Conservation (phyloP, 1,284 basidiomycete genomes). For the Agroathelia rolfsii region DNA sequence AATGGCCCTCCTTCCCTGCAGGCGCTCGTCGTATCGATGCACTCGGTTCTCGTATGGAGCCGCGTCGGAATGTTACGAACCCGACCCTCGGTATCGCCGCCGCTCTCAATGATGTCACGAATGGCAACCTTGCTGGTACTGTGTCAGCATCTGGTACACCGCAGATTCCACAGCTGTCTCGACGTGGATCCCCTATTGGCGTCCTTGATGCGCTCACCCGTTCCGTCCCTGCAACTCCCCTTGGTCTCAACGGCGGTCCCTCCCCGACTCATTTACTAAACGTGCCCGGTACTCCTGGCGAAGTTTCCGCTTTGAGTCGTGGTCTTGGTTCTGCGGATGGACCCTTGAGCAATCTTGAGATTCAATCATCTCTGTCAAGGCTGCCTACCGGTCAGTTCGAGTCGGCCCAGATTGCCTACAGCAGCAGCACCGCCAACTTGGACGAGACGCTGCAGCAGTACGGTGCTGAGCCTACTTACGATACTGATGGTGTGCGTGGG, state of each 20-base stretch:
- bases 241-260: constrained; percentile 41
- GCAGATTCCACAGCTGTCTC: constrained; percentile 43
- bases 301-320: constrained; percentile 50
- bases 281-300: constrained; percentile 58
- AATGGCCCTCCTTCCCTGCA: constrained; percentile 86
- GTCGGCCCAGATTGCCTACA: constrained; percentile 38
- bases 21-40: constrained; percentile 49
- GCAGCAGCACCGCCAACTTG: constrained; percentile 37
- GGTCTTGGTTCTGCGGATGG: constrained; percentile 45
- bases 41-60: constrained; percentile 40
- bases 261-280: constrained; percentile 44
- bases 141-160: constrained; percentile 55
- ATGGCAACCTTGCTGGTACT: constrained; percentile 33
- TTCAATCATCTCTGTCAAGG: constrained; percentile 63
- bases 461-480: constrained; percentile 49
- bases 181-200: constrained; percentile 61
- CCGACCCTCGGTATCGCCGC: constrained; percentile 55
- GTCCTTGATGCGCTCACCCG: constrained; percentile 54
- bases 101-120: constrained; percentile 36
- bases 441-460: constrained; percentile 51
- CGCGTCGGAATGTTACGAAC: constrained; percentile 63
- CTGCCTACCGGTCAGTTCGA: constrained; percentile 53
- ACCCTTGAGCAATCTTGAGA: constrained; percentile 38
- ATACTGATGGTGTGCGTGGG: constrained; percentile 46
- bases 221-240: constrained; percentile 68